These are phyloP conservation scores for Gnomoniopsis sp. DNA, from an alignment of 2,329 filamentous ascomycete species.

Conservation along the genomic window DNA sequence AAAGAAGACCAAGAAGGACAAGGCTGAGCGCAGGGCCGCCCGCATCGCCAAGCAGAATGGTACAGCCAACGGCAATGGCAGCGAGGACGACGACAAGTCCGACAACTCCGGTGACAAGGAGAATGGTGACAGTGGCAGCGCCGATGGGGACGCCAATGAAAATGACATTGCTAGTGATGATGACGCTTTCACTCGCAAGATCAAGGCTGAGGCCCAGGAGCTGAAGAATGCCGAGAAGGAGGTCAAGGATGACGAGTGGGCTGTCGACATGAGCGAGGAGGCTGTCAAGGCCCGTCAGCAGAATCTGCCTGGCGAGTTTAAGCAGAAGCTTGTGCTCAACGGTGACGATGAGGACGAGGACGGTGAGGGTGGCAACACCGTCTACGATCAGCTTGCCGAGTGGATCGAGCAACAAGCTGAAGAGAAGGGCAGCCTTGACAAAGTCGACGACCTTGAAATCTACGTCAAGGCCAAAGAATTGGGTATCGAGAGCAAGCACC, in stretches of 20 bases:
- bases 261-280: slow-evolving; percentile 92
- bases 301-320: slow-evolving; percentile 90
- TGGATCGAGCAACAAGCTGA: slow-evolving; percentile 80
- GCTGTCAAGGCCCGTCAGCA: slow-evolving; percentile 93
- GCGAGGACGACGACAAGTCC: slow-evolving; percentile 51
- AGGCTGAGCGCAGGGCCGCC: slow-evolving; percentile 85
- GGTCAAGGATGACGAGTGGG: slow-evolving; percentile 84
- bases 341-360: slow-evolving; percentile 76
- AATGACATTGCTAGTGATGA: slow-evolving; percentile 78
- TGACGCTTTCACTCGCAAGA: slow-evolving; percentile 70
- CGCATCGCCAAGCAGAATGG: slow-evolving; percentile 82
- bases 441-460: slow-evolving; percentile 84
- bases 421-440: slow-evolving; percentile 69
- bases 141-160: slow-evolving; percentile 50
- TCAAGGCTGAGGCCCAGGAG: slow-evolving; percentile 59
- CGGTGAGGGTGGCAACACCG: slow-evolving; percentile 70
- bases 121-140: slow-evolving; percentile 46
- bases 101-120: slow-evolving; percentile 43
- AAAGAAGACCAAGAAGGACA: slow-evolving; percentile 95
- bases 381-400: slow-evolving; percentile 87
- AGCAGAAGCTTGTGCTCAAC: slow-evolving; percentile 81
- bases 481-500: slow-evolving; percentile 91
- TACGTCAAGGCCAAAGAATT: slow-evolving; percentile 97
- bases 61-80: slow-evolving; percentile 55
- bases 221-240: slow-evolving; percentile 46